phyloP scores from a whole-genome alignment of 108 stramenopile genomes.

The Chaetoceros muelleri region DNA sequence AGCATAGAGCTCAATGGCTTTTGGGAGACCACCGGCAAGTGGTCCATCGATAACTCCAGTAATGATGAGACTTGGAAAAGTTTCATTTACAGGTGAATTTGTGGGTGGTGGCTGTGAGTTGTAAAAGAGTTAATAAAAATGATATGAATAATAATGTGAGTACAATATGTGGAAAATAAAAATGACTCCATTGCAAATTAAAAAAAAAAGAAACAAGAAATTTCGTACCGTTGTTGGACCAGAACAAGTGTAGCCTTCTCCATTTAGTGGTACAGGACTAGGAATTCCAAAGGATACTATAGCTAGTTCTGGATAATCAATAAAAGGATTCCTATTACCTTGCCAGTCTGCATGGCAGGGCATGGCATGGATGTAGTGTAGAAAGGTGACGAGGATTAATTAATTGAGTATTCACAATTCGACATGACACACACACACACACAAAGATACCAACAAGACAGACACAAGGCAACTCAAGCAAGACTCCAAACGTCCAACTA shows the following conservation, averaged over 20 bases:
- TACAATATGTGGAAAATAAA: too few species aligned
- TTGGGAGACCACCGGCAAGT: slow-evolving; percentile 11
- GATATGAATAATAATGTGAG: too few species aligned
- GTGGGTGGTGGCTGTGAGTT: too few species aligned
- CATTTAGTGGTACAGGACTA: slow-evolving; percentile 3
- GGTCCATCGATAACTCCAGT: slow-evolving; percentile 21
- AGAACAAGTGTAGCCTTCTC: slow-evolving; percentile 15
- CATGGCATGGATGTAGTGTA: too few species aligned
- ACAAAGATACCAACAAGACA: background rate
- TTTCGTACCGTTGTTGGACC: background rate
- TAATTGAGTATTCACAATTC: too few species aligned
- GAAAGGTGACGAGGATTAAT: background rate
- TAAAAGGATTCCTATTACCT: slow-evolving; percentile 77
- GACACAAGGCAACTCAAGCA: background rate
- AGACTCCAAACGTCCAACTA: background rate
- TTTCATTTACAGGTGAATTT: too few species aligned
- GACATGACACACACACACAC: too few species aligned
- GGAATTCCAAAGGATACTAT: slow-evolving; percentile 13
- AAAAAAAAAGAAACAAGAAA: too few species aligned
- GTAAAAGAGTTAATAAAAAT: too few species aligned
- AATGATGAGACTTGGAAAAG: slow-evolving; percentile 15
- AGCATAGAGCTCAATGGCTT: slow-evolving; percentile 16
- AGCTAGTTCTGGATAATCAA: slow-evolving; percentile 64
- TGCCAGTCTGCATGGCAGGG: too few species aligned
- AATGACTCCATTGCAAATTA: too few species aligned